Evolutionary conservation across 495 filamentous ascomycete species (phyloP).

Genomic region (Penicilliopsis zonata): DNA sequence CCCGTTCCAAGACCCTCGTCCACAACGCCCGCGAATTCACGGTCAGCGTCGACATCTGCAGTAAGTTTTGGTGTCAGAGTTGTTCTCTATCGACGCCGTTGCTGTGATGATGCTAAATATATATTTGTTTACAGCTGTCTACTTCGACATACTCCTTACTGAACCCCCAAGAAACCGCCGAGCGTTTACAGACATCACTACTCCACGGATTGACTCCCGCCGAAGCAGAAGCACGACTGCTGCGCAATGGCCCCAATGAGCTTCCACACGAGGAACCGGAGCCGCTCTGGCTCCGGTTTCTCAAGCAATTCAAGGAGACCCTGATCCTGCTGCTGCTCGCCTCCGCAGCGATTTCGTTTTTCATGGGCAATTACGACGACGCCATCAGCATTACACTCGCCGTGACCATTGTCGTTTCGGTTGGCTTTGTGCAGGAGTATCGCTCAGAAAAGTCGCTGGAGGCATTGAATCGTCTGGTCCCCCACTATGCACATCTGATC

Average conservation of each 20-base stretch:
- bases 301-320: conserved; percentile 91
- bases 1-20: conserved; percentile 22
- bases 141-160: conserved; percentile 53
- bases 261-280: conserved; percentile 88
- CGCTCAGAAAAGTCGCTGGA: conserved; percentile 95
- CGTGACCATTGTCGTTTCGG: conserved; percentile 91
- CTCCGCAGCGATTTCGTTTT: conserved; percentile 78
- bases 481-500: conserved; percentile 86
- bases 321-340: conserved; percentile 81
- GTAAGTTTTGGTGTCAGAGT: background rate
- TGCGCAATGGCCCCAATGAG: conserved; percentile 82
- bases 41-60: conserved; percentile 19
- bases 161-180: conserved; percentile 63
- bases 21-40: conserved; percentile 21
- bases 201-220: conserved; percentile 65
- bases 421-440: conserved; percentile 96
- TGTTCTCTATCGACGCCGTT: background rate
- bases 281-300: conserved; percentile 85
- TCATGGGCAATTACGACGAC: conserved; percentile 94
- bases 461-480: conserved; percentile 84
- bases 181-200: conserved; percentile 71
- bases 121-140: conserved; percentile 28
- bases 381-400: conserved; percentile 90
- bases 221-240: conserved; percentile 67
- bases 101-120: conserved; percentile 3